These are phyloP conservation scores for Pythium apleroticum DNA, from an alignment of 352 stramenopile genomes.

Conservation along the genomic window DNA sequence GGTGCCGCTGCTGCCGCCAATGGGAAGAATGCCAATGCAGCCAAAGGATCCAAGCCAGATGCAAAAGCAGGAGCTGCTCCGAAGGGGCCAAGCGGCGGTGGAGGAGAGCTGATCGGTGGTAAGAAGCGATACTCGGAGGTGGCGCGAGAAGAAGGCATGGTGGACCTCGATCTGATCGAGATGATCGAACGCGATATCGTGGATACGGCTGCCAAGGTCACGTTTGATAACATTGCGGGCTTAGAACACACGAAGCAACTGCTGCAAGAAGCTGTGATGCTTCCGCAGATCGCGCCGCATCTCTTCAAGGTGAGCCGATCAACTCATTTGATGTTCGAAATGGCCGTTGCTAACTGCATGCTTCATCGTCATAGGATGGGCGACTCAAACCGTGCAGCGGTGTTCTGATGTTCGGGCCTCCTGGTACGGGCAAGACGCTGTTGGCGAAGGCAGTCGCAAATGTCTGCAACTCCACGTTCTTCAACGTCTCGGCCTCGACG, in stretches of 20 bases:
- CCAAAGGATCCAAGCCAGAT: conserved; percentile 27
- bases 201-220: conserved; percentile 71
- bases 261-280: conserved; percentile 85
- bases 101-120: conserved; percentile 33
- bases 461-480: conserved; percentile 98
- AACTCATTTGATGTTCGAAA: background rate
- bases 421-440: conserved; percentile 99
- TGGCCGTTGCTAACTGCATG: background rate
- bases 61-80: conserved; percentile 37
- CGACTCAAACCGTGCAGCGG: conserved; percentile 81
- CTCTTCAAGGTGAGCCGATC: conserved; percentile 61
- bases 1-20: conserved; percentile 10
- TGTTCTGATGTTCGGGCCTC: conserved; percentile 88
- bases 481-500: conserved; percentile 95
- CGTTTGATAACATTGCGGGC: conserved; percentile 79
- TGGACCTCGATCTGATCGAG: conserved; percentile 83
- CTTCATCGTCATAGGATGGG: conserved; percentile 46
- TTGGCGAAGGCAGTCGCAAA: conserved; percentile 99
- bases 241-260: conserved; percentile 84
- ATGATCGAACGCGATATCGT: conserved; percentile 88
- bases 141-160: conserved; percentile 70
- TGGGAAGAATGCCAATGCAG: conserved; percentile 26
- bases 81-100: conserved; percentile 28
- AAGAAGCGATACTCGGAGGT: conserved; percentile 84
- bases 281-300: conserved; percentile 83